Evolutionary conservation across 805 yeast genomes (phyloP), one percentile per base, ranked within the genome.

Genomic region (Isabelozyma gotoi): DNA sequence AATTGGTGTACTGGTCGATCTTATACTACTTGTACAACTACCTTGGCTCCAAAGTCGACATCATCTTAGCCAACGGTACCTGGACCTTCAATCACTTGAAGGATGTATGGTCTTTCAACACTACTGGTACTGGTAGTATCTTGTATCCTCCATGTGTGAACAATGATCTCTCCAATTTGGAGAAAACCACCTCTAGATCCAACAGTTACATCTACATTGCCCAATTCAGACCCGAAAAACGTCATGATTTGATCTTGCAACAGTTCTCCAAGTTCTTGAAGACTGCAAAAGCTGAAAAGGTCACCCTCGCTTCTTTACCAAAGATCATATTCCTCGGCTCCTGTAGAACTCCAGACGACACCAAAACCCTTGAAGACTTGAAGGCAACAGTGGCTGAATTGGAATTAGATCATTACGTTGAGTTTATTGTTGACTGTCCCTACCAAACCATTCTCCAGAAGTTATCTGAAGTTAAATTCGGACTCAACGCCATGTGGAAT

Each of bases 401-500:
- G 17, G 55, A 55, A 6, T 44, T 71, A 15, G 49, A 55, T 10
- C 60, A 54, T 1, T 59, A 62, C 43, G 68, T 80, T 19, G 80
- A 77, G 48, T 84, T 90, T 55, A 68, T 82, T 0, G 75, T 86
- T 4, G 95, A 94, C 65, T 85, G 92, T 19, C 75, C 88, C 7
- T 88, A 88, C 67, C 73, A 71, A 1, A 75, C 72, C 14, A 82
- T 95, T 11, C 68, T 80, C 41, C 57, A 66, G 20, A 74, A 79
- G 42, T 69, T 95, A 27, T 54, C 68, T 10, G 67, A 62, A 11
- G 78, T 89, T 2, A 78, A 82, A 19, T 82, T 80, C 56, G 99
- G 99, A 4, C 71, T 94, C 33, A 92, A 94, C 57, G 90, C 96
- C 21, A 94, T 94, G 99, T 94, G 99, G 99, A 94, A 94, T 65